Evolutionary conservation across 768 basidiomycete genomes (phyloP).

Genomic region (Dioszegia crocea): DNA sequence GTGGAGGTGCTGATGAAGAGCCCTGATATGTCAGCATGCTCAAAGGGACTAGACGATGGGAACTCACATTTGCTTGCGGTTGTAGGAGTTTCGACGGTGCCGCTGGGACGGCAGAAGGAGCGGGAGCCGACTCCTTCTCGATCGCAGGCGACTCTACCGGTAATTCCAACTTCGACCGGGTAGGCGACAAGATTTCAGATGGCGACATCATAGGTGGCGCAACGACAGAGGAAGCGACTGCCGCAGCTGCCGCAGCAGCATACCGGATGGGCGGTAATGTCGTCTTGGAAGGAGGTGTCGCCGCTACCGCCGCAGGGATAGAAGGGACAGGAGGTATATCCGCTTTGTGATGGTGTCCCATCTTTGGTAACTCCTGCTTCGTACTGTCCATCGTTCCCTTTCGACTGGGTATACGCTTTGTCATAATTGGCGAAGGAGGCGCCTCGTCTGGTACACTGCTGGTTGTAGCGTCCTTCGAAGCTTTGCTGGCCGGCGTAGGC

Average conservation of each 20-base stretch:
- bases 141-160: conserved; percentile 11
- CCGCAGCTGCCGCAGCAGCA: conserved; percentile 81
- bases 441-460: conserved; percentile 16
- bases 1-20: conserved; percentile 18
- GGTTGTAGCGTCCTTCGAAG: conserved; percentile 4
- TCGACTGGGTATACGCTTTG: conserved; percentile 41
- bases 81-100: not conserved
- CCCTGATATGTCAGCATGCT: conserved; percentile 17
- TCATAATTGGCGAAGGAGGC: conserved; percentile 42
- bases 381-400: conserved; percentile 43
- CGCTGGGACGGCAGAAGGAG: not conserved
- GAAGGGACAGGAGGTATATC: conserved; percentile 24
- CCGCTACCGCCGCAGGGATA: conserved; percentile 50
- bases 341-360: conserved; percentile 59
- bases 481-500: conserved; percentile 21
- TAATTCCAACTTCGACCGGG: conserved; percentile 5
- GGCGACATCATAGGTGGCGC: conserved; percentile 25
- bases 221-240: conserved; percentile 44
- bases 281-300: conserved; percentile 50
- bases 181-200: conserved; percentile 1
- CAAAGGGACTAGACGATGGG: too few species aligned
- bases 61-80: conserved; percentile 26
- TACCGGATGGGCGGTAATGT: conserved; percentile 78
- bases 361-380: conserved; percentile 14
- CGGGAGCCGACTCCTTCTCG: not conserved